These are phyloP conservation scores for Microcyclospora tardicrescens DNA, from an alignment of 2,329 filamentous ascomycete genomes.

Conservation along the genomic window DNA sequence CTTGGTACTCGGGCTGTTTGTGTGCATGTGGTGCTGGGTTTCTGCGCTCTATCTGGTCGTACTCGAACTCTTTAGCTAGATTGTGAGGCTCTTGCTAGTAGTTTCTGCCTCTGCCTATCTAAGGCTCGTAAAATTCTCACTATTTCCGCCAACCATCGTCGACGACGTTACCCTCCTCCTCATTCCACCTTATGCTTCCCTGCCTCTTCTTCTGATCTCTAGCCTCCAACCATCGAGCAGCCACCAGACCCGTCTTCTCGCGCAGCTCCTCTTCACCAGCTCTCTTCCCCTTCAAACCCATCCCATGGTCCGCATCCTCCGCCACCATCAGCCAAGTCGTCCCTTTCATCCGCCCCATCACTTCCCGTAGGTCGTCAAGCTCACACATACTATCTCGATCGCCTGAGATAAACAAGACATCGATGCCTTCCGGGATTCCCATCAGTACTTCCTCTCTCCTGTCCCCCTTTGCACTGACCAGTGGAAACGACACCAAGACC, in stretches of 20 bases:
- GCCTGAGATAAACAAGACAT: conserved; percentile 30
- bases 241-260: conserved; percentile 21
- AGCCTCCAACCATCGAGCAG: conserved; percentile 23
- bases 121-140: too few relatives aligned
- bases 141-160: conserved; percentile 4
- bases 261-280: conserved; percentile 17
- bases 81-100: too few relatives aligned
- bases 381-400: conserved; percentile 25
- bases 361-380: conserved; percentile 15
- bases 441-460: conserved; percentile 28
- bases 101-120: too few relatives aligned
- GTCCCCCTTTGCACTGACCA: conserved; percentile 23
- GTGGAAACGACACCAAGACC: conserved; percentile 30
- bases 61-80: too few relatives aligned
- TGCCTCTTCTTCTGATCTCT: conserved; percentile 8
- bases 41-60: too few relatives aligned
- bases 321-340: conserved; percentile 25
- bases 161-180: conserved; percentile 7
- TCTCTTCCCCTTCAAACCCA: conserved; percentile 28
- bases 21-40: too few relatives aligned
- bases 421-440: conserved; percentile 16
- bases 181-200: conserved; percentile 6
- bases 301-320: conserved; percentile 28
- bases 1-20: too few relatives aligned
- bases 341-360: conserved; percentile 27